Conservation (phyloP, 2,329 filamentous ascomycete species). For the Stachybotrys chlorohalonatus region DNA sequence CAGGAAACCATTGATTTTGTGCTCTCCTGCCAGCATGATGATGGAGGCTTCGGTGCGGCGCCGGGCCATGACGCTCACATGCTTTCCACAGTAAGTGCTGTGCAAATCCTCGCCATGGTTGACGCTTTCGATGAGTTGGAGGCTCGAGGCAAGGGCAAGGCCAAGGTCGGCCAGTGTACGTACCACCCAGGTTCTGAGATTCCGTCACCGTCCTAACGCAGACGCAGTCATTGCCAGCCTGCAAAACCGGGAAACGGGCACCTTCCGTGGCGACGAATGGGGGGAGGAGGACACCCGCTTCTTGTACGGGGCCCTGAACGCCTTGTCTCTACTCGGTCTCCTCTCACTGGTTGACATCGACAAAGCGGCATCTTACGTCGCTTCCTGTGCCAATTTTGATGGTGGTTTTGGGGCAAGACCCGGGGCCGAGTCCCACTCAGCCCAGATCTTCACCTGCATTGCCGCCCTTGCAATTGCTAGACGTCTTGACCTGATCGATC, state of each 20-base stretch:
- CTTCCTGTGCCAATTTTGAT: constrained; percentile 84
- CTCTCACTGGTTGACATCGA: constrained; percentile 67
- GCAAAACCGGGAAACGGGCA: constrained; percentile 73
- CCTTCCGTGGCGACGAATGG: constrained; percentile 92
- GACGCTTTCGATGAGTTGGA: constrained; percentile 83
- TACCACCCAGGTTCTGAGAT: constrained; percentile 9
- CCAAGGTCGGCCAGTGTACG: constrained; percentile 72
- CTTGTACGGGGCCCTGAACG: constrained; percentile 82
- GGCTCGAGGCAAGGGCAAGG: constrained; percentile 50
- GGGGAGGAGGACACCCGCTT: constrained; percentile 94
- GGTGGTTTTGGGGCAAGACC: constrained; percentile 86
- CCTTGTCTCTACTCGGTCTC: constrained; percentile 72
- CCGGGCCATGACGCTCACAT: constrained; percentile 94
- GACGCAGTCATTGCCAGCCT: constrained; percentile 64
- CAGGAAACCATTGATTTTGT: constrained; percentile 82
- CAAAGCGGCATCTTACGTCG: constrained; percentile 71
- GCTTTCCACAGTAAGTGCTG: constrained; percentile 88
- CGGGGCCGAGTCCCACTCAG: constrained; percentile 87
- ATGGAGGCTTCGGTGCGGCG: constrained; percentile 86
- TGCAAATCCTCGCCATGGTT: constrained; percentile 83
- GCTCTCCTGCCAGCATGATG: constrained; percentile 84
- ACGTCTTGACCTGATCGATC: constrained; percentile 72
- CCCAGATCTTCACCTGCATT: constrained; percentile 92
- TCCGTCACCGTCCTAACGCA: neutral
- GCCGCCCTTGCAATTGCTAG: constrained; percentile 78